A percentile compares a stretch with the other conserved stretches of the same genome.
These are phyloP conservation scores for Coniella vitis DNA, from an alignment of 2,329 filamentous ascomycete species.

Conservation along the genomic window DNA sequence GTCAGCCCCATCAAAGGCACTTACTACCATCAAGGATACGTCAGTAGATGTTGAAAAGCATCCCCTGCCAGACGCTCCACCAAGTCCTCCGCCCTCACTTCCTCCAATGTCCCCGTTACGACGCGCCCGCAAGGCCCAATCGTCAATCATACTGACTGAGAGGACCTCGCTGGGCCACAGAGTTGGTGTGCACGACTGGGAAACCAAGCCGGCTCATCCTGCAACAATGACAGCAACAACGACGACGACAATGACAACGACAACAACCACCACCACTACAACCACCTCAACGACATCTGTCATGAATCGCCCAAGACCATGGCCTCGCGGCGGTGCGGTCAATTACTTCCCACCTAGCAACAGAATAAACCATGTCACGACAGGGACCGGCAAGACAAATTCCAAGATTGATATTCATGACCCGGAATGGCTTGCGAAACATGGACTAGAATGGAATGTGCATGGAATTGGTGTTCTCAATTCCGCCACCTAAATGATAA, in stretches of 20 bases:
- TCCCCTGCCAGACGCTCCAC: too few species aligned
- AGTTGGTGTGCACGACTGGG: not conserved
- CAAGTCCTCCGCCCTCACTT: not conserved
- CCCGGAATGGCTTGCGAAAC: conserved; percentile 8
- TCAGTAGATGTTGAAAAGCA: too few species aligned
- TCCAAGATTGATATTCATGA: conserved; percentile 8
- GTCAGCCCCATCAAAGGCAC: too few species aligned
- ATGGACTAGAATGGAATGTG: conserved; percentile 11
- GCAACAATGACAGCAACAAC: not conserved
- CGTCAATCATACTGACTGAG: not conserved
- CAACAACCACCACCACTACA: too few species aligned
- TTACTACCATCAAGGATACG: too few species aligned
- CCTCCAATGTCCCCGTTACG: not conserved
- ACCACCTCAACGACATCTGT: not conserved
- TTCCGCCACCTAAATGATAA: not conserved
- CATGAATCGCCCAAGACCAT: not conserved
- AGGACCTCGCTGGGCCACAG: not conserved
- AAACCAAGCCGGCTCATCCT: not conserved
- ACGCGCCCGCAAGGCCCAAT: not conserved
- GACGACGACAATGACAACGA: not conserved
- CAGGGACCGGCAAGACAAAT: not conserved
- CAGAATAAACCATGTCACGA: not conserved
- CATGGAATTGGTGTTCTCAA: conserved; percentile 5
- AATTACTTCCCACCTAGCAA: conserved; percentile 6
- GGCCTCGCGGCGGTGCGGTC: not conserved